Evolutionary conservation across 768 basidiomycete genomes (phyloP).

Genomic region (Boletus sensibilis): DNA sequence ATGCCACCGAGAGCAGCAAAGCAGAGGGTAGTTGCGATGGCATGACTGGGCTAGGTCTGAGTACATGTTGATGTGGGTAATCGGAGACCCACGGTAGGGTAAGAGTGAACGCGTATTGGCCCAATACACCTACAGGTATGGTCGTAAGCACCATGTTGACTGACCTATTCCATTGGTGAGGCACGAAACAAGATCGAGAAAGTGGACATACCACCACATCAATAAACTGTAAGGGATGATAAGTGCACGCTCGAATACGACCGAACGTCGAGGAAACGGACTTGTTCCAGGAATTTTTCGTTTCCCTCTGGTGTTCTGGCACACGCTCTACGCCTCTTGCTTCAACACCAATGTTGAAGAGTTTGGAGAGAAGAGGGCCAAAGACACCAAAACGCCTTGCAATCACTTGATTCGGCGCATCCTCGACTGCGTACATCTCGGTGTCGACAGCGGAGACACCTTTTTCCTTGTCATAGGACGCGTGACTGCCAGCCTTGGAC

Average conservation of each 20-base stretch:
- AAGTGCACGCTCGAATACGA: neutral
- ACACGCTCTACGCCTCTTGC: slow-evolving; percentile 55
- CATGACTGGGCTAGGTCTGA: slow-evolving; percentile 33
- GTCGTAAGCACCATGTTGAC: slow-evolving; percentile 49
- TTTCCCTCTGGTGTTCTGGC: slow-evolving; percentile 47
- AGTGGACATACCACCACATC: slow-evolving; percentile 43
- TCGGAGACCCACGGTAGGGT: slow-evolving; percentile 40
- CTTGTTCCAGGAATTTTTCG: slow-evolving; percentile 47
- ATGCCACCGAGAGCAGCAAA: slow-evolving; percentile 45
- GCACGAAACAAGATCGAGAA: neutral
- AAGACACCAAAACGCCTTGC: slow-evolving; percentile 30
- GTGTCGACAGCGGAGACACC: neutral
- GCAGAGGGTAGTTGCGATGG: slow-evolving; percentile 44
- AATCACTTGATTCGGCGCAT: slow-evolving; percentile 29
- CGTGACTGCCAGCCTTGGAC: neutral
- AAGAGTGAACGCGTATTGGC: slow-evolving; percentile 47
- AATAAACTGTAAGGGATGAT: slow-evolving; percentile 32
- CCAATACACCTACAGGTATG: slow-evolving; percentile 51
- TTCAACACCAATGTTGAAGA: slow-evolving; percentile 51
- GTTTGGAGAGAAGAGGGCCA: slow-evolving; percentile 34
- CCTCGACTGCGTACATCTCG: slow-evolving; percentile 17
- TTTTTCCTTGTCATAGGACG: slow-evolving; percentile 23
- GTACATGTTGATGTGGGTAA: neutral
- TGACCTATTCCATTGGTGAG: slow-evolving; percentile 33
- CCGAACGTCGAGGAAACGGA: slow-evolving; percentile 17